A percentile compares a stretch with the other conserved stretches of the same genome.
Evolutionary conservation across 208 protist species (phyloP).

Genomic region (Phytomonas sp.): DNA sequence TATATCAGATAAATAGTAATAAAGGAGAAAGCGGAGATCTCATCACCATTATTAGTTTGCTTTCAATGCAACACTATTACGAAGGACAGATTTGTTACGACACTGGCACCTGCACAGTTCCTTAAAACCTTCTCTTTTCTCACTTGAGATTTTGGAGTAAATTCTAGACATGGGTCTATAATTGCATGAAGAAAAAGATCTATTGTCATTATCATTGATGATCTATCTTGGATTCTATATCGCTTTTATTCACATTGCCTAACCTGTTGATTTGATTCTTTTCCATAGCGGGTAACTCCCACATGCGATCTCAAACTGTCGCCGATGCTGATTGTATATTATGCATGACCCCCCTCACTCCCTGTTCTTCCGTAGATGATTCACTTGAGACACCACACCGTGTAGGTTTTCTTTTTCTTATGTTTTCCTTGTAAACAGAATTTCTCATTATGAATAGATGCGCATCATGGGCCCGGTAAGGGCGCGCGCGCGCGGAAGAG

Average conservation of each 20-base stretch:
- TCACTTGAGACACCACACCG: background rate
- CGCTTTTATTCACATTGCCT: background rate
- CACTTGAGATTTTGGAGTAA: background rate
- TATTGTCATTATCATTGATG: background rate
- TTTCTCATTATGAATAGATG: background rate
- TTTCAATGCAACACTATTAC: too few species aligned
- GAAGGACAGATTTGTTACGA: too few species aligned
- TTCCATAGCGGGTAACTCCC: background rate
- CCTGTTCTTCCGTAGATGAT: background rate
- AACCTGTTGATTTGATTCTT: background rate
- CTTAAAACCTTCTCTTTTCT: too few species aligned
- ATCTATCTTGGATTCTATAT: background rate
- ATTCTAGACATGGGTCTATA: background rate
- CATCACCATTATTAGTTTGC: too few species aligned
- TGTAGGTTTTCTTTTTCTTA: background rate
- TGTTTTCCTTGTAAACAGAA: background rate
- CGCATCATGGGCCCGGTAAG: background rate
- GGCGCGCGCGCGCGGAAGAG: background rate
- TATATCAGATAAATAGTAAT: background rate
- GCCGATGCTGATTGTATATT: background rate
- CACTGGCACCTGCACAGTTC: too few species aligned
- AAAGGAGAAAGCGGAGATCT: background rate
- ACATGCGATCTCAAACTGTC: background rate
- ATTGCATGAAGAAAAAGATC: background rate
- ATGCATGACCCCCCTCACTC: background rate